These are phyloP conservation scores for Podospora pseudoanserina DNA, from an alignment of 495 filamentous ascomycete species.

Conservation along the genomic window DNA sequence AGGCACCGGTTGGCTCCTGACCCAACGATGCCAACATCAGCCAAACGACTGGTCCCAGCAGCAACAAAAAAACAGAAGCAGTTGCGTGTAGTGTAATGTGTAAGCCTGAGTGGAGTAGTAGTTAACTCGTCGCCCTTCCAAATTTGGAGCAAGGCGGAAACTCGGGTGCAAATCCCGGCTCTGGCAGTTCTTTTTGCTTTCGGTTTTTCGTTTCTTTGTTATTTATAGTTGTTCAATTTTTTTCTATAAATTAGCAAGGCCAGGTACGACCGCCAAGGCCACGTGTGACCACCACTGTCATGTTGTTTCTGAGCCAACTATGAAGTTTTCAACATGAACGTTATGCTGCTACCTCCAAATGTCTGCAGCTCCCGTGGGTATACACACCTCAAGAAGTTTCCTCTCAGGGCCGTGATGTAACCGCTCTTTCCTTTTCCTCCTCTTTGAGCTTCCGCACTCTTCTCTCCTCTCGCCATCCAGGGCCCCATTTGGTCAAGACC, in stretches of 20 bases:
- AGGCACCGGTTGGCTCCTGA: no score
- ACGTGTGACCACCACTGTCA: no score
- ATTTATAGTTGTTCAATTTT: no score
- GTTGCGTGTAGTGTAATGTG: constrained; percentile 9
- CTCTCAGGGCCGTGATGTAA: background rate
- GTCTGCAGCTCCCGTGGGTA: no score
- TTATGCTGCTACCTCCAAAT: no score
- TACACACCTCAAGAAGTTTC: no score
- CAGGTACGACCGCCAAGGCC: no score
- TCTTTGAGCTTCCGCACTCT: constrained; percentile 27
- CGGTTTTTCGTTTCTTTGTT: constrained; percentile 1
- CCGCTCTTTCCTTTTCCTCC: constrained; percentile 23
- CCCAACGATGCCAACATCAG: background rate
- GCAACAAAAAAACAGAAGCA: background rate
- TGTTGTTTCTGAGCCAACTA: no score
- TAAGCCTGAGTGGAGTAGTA: constrained; percentile 29
- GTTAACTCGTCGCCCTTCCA: constrained; percentile 33
- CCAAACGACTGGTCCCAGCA: background rate
- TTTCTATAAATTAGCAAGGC: no score
- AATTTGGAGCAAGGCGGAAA: constrained; percentile 18
- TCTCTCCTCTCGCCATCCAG: constrained; percentile 41
- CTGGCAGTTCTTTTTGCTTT: constrained; percentile 14
- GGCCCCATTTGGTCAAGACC: constrained; percentile 38
- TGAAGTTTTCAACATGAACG: no score
- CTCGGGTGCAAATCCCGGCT: constrained; percentile 29